These are phyloP conservation scores for Chalaropsis ovoidea DNA, from an alignment of 2,329 filamentous ascomycete genomes.

Conservation along the genomic window DNA sequence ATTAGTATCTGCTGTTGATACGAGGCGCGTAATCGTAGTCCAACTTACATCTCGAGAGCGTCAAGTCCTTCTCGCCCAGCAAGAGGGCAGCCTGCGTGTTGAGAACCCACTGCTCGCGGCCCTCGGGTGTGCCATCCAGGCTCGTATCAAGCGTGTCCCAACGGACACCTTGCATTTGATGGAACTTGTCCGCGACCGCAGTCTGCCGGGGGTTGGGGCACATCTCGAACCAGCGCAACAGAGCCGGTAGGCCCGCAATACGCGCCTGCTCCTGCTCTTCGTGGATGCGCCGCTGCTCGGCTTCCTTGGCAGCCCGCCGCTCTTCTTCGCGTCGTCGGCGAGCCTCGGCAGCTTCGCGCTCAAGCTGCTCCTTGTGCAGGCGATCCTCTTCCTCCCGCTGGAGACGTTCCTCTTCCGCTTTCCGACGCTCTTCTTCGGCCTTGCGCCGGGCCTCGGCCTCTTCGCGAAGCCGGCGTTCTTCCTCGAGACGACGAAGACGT, in stretches of 20 bases:
- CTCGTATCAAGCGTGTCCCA: constrained; percentile 52
- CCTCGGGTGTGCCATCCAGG: constrained; percentile 43
- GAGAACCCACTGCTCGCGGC: constrained; percentile 56
- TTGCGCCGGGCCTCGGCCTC: constrained; percentile 31
- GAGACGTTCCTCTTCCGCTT: constrained; percentile 35
- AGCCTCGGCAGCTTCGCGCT: constrained; percentile 43
- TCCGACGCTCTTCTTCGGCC: constrained; percentile 34
- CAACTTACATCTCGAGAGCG: constrained; percentile 48
- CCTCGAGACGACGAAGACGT: constrained; percentile 28
- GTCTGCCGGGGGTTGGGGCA: constrained; percentile 43
- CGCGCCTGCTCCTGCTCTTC: constrained; percentile 47
- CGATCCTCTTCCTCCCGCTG: constrained; percentile 40
- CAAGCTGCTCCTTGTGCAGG: constrained; percentile 37
- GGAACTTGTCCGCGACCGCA: constrained; percentile 45
- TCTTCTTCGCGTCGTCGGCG: constrained; percentile 43
- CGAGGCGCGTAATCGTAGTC: not conserved
- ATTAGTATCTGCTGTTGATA: constrained; percentile 4
- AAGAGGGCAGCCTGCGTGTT: constrained; percentile 55
- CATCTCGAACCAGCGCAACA: constrained; percentile 51
- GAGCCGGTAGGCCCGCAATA: constrained; percentile 48
- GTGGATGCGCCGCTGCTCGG: constrained; percentile 41
- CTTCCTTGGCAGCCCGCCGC: constrained; percentile 41
- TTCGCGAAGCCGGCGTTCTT: constrained; percentile 25
- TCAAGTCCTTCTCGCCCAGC: constrained; percentile 54
- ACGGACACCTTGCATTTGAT: constrained; percentile 49